Base-by-base conservation (phyloP, 495 filamentous ascomycete genomes). In the Penicillium samsonianum region DNA sequence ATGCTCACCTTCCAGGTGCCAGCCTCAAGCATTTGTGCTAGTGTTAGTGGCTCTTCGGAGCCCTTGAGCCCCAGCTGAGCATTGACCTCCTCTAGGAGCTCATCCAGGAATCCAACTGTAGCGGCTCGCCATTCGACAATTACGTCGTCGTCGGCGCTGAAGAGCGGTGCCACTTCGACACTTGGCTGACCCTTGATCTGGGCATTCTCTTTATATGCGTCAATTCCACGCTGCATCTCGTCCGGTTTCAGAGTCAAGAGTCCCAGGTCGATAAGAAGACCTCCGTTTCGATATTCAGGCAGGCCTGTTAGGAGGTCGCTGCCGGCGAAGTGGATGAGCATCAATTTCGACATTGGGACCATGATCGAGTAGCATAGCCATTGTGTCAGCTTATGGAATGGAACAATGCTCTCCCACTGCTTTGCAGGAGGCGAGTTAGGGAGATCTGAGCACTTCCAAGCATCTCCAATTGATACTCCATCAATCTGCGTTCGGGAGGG, bases 331-430 rank as follows among this genome's bases (percentile, higher is more conserved):
- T 86, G 79, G 19, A 87, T 81, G 31, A 83, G 75, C 71, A 88
- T 78, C 44, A 88, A 64, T 60, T 78, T 82, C 17, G 78, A 80
- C 82, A 89, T 87, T 0, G 86, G 86, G 5, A 85, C 82, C 83
- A 87, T 88, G 49, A 89, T 79, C 1, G 86, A 89, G 71, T 88
- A 89, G 61, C 82, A 84, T 16, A 89, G 80, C 87, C 87, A 90
- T 64, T 90, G 87, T 0, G 87, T 89, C 25, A 89, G 78, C 66
- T 90, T 90, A 72, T 90, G 87, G 72, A 89, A 88, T 1, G 95
- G 93, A 7, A 96, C 87, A 61, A 98, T 96, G 63, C 82, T 88
- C 67, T 98, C 93, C 95, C 94, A 98, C 0, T 87, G 81, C 30
- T 86, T 81, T 11, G 86, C 82, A 19, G 88, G 88, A 17, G 89